A percentile compares a stretch with the other conserved stretches of the same genome.
These are phyloP conservation scores for Ascochyta rabiei DNA, from an alignment of 2,329 filamentous ascomycete genomes.

Conservation along the genomic window DNA sequence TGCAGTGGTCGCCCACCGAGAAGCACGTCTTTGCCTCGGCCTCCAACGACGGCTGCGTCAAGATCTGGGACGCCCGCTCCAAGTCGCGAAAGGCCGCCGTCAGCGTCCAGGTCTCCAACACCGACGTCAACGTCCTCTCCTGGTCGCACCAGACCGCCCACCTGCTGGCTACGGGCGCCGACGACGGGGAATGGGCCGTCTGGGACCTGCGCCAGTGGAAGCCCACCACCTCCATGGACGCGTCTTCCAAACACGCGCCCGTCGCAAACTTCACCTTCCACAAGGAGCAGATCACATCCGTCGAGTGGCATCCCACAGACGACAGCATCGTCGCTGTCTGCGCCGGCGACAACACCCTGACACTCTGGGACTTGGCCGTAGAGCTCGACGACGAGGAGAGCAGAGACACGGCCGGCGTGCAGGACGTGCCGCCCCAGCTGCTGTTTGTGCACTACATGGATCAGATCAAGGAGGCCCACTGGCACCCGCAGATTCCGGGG, in stretches of 20 bases:
- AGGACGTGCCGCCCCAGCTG: slow-evolving; percentile 91
- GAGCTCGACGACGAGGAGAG: slow-evolving; percentile 98
- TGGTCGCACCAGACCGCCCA: slow-evolving; percentile 91
- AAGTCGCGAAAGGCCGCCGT: slow-evolving; percentile 90
- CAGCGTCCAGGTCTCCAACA: slow-evolving; percentile 79
- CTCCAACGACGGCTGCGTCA: slow-evolving; percentile 91
- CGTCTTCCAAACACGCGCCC: slow-evolving; percentile 67
- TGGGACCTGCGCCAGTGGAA: slow-evolving; percentile 99
- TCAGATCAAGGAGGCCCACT: slow-evolving; percentile 93
- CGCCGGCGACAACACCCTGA: slow-evolving; percentile 91
- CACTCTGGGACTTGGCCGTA: slow-evolving; percentile 94
- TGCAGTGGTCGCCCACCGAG: slow-evolving; percentile 96
- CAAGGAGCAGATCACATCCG: slow-evolving; percentile 92
- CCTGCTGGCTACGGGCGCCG: slow-evolving; percentile 87
- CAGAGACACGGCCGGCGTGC: slow-evolving; percentile 82
- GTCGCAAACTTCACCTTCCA: slow-evolving; percentile 96
- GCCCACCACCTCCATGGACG: slow-evolving; percentile 58
- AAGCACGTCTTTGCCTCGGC: slow-evolving; percentile 93
- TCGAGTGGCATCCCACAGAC: slow-evolving; percentile 97
- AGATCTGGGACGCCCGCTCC: slow-evolving; percentile 92
- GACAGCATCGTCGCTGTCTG: slow-evolving; percentile 94
- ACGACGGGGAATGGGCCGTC: slow-evolving; percentile 92
- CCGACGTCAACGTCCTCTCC: slow-evolving; percentile 94
- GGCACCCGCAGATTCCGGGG: slow-evolving; percentile 95
- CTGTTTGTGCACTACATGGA: slow-evolving; percentile 97